Percentiles rank a stretch among this genome's conserved stretches.
Conservation (phyloP, 2,329 filamentous ascomycete genomes). For the Domatiomyces catenatus region DNA sequence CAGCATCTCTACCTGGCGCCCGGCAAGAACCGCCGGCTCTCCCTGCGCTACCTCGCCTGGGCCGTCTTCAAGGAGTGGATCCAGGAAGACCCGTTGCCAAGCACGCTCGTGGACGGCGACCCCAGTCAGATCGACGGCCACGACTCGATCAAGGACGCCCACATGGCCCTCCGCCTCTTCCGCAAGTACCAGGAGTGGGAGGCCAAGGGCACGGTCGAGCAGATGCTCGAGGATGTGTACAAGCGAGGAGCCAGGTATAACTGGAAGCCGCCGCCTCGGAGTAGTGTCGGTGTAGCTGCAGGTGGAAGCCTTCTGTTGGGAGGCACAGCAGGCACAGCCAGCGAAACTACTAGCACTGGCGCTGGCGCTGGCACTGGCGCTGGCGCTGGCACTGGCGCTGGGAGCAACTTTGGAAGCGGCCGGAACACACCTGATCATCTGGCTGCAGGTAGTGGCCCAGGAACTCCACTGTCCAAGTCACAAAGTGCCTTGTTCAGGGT, state of each 20-base stretch:
- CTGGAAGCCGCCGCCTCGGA: slow-evolving; percentile 39
- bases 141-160: slow-evolving; percentile 88
- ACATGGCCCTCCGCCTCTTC: slow-evolving; percentile 77
- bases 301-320: background rate
- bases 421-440: background rate
- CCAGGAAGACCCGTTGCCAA: slow-evolving; percentile 52
- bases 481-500: background rate
- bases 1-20: slow-evolving; percentile 80
- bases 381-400: background rate
- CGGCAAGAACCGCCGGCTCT: slow-evolving; percentile 68
- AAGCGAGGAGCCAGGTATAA: slow-evolving; percentile 43
- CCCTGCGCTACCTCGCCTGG: slow-evolving; percentile 82
- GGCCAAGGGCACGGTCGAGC: slow-evolving; percentile 68
- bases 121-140: slow-evolving; percentile 37
- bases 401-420: background rate
- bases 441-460: background rate
- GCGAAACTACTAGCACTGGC: too few species aligned
- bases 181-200: slow-evolving; percentile 80
- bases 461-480: background rate
- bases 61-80: slow-evolving; percentile 84
- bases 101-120: slow-evolving; percentile 1
- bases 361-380: too few species aligned
- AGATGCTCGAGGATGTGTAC: slow-evolving; percentile 80
- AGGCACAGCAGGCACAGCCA: too few species aligned
- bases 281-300: slow-evolving; percentile 4